These are phyloP conservation scores for Boletus sp. DNA, from an alignment of 768 basidiomycete species.

Conservation along the genomic window DNA sequence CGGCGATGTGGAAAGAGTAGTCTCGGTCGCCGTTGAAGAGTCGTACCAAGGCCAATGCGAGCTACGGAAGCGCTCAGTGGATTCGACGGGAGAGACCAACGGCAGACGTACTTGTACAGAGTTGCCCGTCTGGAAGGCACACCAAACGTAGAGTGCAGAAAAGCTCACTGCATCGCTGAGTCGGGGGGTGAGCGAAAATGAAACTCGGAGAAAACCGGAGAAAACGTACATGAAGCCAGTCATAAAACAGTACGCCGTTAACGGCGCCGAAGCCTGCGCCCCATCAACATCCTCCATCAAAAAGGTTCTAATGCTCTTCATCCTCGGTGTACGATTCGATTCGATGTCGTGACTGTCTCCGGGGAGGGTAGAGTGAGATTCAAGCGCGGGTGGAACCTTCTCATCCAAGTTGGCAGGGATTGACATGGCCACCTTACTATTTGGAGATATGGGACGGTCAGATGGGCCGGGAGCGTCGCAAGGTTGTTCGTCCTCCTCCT, in stretches of 20 bases:
- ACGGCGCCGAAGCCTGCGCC: slow-evolving; percentile 42
- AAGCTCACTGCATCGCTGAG: slow-evolving; percentile 68
- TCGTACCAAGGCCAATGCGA: slow-evolving; percentile 76
- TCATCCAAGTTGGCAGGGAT: not conserved
- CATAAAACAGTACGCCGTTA: slow-evolving; percentile 73
- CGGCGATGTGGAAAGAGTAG: slow-evolving; percentile 68
- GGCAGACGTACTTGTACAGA: slow-evolving; percentile 50
- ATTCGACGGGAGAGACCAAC: not conserved
- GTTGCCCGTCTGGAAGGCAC: slow-evolving; percentile 82
- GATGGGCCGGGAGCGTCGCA: not conserved
- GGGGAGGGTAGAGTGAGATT: not conserved
- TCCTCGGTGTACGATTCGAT: not conserved
- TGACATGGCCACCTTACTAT: not conserved
- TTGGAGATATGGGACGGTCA: not conserved
- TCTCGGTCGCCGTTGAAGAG: slow-evolving; percentile 61
- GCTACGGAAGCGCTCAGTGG: slow-evolving; percentile 36
- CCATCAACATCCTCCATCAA: slow-evolving; percentile 27
- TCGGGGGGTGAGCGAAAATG: not conserved
- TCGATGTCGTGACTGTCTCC: slow-evolving; percentile 16
- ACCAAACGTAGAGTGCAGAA: slow-evolving; percentile 80
- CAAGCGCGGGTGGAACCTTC: not conserved
- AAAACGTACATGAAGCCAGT: slow-evolving; percentile 67
- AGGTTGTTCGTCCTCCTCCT: not conserved
- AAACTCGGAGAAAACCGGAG: not conserved
- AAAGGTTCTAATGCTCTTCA: slow-evolving; percentile 8